Conservation (phyloP, 495 filamentous ascomycete genomes). For the Hypoxylon trugodes region DNA sequence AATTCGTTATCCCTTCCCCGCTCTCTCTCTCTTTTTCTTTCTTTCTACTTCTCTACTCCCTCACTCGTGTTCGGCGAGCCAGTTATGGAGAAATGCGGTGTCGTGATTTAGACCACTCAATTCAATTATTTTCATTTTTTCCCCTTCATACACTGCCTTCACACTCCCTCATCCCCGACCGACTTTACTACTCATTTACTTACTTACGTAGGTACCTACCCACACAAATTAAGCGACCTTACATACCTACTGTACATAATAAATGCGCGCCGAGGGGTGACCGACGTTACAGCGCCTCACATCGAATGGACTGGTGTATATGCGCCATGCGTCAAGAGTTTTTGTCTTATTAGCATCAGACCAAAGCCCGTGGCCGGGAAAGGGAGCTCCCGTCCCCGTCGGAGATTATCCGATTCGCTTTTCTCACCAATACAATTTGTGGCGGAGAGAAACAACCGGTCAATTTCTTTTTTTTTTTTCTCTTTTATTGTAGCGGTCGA, state of each 20-base stretch:
- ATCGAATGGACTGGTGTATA: constrained; percentile 10
- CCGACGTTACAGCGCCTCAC: constrained; percentile 23
- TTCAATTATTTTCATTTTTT: too few species aligned
- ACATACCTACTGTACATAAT: too few species aligned
- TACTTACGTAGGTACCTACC: not conserved
- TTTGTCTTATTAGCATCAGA: not conserved
- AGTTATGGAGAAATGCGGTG: constrained; percentile 9
- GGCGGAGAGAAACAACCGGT: too few species aligned
- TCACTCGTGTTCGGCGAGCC: constrained; percentile 21
- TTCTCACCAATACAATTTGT: not conserved
- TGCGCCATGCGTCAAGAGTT: constrained; percentile 20
- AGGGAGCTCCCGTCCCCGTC: constrained; percentile 17
- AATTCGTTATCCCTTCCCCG: too few species aligned
- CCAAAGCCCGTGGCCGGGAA: too few species aligned
- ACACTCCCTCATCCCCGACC: too few species aligned
- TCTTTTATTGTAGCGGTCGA: too few species aligned
- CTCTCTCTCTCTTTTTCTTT: too few species aligned
- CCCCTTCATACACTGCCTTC: too few species aligned
- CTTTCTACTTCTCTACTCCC: too few species aligned
- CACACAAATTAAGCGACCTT: not conserved
- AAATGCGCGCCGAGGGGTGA: constrained; percentile 20
- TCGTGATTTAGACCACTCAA: constrained; percentile 15
- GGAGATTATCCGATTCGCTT: constrained; percentile 20
- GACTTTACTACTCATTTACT: not conserved
- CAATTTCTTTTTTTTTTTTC: not conserved